Percentiles rank a stretch among this genome's conserved stretches.
phyloP scores from a whole-genome alignment of 1,139 yeast species.

The Diutina siamensis region DNA sequence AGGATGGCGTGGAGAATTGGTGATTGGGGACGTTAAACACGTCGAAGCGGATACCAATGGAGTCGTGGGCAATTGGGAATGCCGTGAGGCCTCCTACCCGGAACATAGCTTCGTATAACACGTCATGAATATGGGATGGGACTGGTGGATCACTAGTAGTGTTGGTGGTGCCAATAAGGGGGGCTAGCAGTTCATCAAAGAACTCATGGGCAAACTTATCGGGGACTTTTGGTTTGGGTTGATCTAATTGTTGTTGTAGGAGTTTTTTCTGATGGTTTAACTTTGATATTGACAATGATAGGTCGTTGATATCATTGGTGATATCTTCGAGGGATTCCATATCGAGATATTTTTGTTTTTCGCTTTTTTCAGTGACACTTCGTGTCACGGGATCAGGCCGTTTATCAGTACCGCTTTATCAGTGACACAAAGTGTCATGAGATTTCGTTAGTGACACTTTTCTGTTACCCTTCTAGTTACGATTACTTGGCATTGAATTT shows the following conservation, averaged over 20 bases:
- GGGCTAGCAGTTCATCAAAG: conserved; percentile 1
- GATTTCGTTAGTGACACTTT: too few species aligned
- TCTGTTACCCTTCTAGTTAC: too few species aligned
- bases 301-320: neutral
- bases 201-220: neutral
- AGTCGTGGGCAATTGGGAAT: neutral
- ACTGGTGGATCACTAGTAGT: neutral
- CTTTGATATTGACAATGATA: neutral
- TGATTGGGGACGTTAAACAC: neutral
- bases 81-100: conserved; percentile 4
- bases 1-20: neutral
- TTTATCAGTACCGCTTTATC: too few species aligned
- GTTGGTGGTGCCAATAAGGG: neutral
- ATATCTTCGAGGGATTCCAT: neutral
- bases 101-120: neutral
- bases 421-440: too few species aligned
- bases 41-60: conserved; percentile 1
- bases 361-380: too few species aligned
- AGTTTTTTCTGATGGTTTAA: neutral
- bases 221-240: neutral
- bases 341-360: too few species aligned
- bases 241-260: neutral
- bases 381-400: too few species aligned
- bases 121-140: neutral
- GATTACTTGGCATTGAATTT: too few species aligned